Percentiles rank a stretch among this genome's conserved stretches.
These are phyloP conservation scores for Pseudocercospora musae DNA, from an alignment of 2,329 filamentous ascomycete species.

Conservation along the genomic window DNA sequence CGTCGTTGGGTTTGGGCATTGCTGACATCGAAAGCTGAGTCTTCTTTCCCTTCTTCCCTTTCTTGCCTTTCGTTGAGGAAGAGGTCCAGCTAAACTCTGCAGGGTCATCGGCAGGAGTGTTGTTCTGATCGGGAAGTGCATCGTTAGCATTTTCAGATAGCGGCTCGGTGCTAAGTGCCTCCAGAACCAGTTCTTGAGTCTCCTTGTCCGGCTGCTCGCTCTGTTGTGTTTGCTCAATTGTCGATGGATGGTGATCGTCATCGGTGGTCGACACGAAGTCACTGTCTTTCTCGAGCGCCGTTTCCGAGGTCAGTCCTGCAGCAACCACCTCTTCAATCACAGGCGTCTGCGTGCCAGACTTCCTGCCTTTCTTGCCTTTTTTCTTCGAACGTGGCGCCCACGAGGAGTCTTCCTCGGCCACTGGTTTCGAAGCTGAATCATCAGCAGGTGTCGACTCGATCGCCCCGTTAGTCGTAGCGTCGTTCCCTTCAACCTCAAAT, in stretches of 20 bases:
- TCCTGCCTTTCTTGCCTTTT: slow-evolving; percentile 7
- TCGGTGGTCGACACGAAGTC: no score
- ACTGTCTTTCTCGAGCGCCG: not conserved
- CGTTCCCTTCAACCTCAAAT: not conserved
- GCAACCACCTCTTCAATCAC: not conserved
- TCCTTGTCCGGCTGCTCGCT: not conserved
- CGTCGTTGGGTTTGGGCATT: no score
- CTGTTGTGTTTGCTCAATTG: not conserved
- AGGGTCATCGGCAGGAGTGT: not conserved
- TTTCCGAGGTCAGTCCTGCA: not conserved
- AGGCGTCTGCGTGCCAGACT: not conserved
- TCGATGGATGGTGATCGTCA: not conserved
- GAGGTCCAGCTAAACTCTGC: no score
- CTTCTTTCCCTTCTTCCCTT: no score
- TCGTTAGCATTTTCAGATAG: not conserved
- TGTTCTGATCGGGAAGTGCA: not conserved
- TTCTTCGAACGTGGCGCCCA: slow-evolving; percentile 15
- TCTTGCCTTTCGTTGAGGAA: no score
- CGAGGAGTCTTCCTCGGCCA: not conserved
- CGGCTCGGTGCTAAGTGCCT: not conserved
- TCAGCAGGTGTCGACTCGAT: not conserved
- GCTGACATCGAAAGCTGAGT: no score
- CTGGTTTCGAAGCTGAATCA: not conserved
- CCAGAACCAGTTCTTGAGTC: not conserved
- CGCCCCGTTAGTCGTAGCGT: not conserved